Percentiles rank a stretch among this genome's conserved stretches.
Evolutionary conservation across 257 asterid species (phyloP).

Genomic region (Salvia splendens): DNA sequence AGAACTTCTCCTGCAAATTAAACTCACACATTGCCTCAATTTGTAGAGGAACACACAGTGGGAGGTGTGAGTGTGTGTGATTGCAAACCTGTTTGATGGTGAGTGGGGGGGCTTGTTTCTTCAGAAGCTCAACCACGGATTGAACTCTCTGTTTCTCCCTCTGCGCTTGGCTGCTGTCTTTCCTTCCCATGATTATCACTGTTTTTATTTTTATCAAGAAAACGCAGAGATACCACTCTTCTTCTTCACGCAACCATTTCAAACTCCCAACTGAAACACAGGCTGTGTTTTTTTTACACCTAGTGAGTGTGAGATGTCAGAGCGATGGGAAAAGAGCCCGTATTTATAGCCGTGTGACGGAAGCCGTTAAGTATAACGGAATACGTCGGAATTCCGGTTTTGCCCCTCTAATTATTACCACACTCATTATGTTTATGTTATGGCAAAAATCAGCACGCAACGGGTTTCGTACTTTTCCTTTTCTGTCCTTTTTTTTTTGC

Average conservation of each 20-base stretch:
- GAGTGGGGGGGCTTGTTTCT: conserved; percentile 81
- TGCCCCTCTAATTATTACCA: conserved; percentile 29
- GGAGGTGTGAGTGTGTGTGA: conserved; percentile 23
- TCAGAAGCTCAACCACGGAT: conserved; percentile 68
- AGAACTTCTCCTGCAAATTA: conserved; percentile 72
- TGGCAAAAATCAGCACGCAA: conserved; percentile 22
- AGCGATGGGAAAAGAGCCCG: conserved; percentile 37
- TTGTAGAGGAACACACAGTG: background rate
- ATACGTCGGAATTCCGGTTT: conserved; percentile 49
- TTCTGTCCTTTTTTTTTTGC: background rate
- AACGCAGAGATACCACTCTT: conserved; percentile 64
- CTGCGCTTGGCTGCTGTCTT: conserved; percentile 50
- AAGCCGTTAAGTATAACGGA: conserved; percentile 54
- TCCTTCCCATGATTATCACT: conserved; percentile 56
- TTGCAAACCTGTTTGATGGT: conserved; percentile 73
- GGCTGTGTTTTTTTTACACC: conserved; percentile 17
- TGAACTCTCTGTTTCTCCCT: conserved; percentile 60
- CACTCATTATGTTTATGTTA: conserved; percentile 23
- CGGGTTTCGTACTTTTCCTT: conserved; percentile 24
- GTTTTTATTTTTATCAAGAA: conserved; percentile 37
- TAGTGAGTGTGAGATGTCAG: conserved; percentile 24
- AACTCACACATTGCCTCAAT: background rate
- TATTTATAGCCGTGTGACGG: conserved; percentile 66
- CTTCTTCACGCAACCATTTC: conserved; percentile 71
- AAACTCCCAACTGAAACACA: conserved; percentile 31